phyloP scores from a whole-genome alignment of 306 rosid genomes.

The Carpinus fangiana region DNA sequence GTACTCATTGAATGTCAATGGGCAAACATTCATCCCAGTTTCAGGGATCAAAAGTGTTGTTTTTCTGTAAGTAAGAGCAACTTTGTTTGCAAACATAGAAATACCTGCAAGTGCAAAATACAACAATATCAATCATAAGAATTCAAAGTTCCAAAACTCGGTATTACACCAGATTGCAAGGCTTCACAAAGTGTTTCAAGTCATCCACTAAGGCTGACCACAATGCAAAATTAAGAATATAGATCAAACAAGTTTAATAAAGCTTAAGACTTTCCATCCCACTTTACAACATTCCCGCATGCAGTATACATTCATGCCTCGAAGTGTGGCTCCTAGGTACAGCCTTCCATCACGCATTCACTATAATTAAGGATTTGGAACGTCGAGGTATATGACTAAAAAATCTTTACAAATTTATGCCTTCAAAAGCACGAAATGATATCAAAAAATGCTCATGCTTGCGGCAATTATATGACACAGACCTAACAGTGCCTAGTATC shows the following conservation, averaged over 20 bases:
- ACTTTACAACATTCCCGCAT: background rate
- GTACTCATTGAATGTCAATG: conserved; percentile 74
- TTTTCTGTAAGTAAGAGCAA: conserved; percentile 59
- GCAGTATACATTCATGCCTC: background rate
- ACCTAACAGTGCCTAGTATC: background rate
- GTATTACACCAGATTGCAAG: conserved; percentile 7
- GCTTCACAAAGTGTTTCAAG: background rate
- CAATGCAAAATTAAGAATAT: background rate
- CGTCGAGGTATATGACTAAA: background rate
- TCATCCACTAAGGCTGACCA: background rate
- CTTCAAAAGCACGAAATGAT: background rate
- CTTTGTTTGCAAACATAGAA: conserved; percentile 52
- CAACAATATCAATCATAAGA: conserved; percentile 9
- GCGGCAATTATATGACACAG: background rate
- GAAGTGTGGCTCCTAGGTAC: background rate
- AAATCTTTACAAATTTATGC: background rate
- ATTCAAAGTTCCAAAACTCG: background rate
- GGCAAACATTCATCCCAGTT: conserved; percentile 76
- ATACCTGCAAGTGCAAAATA: conserved; percentile 45
- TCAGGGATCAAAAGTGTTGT: conserved; percentile 58
- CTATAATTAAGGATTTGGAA: background rate
- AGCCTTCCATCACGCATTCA: background rate
- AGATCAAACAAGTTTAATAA: background rate
- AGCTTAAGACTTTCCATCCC: background rate
- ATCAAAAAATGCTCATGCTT: background rate